Evolutionary conservation across 805 yeast genomes (phyloP), one percentile per base, ranked within the genome.

Genomic region (Starmerella stigmatis): DNA sequence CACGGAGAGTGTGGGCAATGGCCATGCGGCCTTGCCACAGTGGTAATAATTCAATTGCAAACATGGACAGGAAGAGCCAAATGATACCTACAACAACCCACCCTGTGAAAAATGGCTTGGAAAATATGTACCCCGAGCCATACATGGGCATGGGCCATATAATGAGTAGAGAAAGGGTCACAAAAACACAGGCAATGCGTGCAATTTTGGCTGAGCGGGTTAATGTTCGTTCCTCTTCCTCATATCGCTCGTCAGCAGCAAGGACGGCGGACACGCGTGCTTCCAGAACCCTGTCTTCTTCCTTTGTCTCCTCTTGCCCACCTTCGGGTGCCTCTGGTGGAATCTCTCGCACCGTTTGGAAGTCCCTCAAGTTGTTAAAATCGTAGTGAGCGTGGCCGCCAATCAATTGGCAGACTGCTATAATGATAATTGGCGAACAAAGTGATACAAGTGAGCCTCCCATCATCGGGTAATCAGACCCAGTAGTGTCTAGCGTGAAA

Each of bases 141-240:
- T 80, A 86, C 92, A 86, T 80, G 53, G 96, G 95, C 86, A 86
- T 82, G 57, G 96, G 96, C 92, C 94, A 85, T 25, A 86, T 58
- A 28, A 86, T 72, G 26, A 86, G 64, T 41, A 86, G 65, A 38
- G 79, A 69, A 8, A 84, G 54, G 5, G 85, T 76, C 53, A 84
- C 69, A 34, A 73, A 64, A 2, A 74, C 62, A 60, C 88, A 81
- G 32, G 82, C 65, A 44, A 65, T 65, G 29, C 75, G 73, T 1
- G 88, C 92, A 32, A 66, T 64, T 54, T 73, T 78, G 40, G 83
- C 72, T 7, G 84, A 78, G 55, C 65, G 72, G 41, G 64, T 62
- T 51, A 86, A 70, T 9, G 68, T 61, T 6, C 58, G 66, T 41
- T 71, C 67, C 50, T 83, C 94, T 29, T 65, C 70, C 4, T 36